These are phyloP conservation scores for Fraxinus sp. DNA, from an alignment of 305 asterid species.

Conservation along the genomic window DNA sequence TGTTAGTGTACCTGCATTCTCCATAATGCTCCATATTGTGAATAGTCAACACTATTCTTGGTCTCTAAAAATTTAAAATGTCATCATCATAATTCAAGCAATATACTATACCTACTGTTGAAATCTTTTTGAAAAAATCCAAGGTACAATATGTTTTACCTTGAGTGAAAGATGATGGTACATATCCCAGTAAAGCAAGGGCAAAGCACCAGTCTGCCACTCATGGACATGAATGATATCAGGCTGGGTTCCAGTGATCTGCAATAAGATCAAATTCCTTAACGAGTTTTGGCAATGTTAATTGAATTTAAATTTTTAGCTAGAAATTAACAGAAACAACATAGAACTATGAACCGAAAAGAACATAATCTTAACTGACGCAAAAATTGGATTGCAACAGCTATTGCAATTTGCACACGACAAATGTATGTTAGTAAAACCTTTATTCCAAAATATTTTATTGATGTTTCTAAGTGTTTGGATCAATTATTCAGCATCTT, in stretches of 20 bases:
- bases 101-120: not conserved
- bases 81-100: conserved; percentile 19
- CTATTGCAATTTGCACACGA: not conserved
- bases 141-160: conserved; percentile 34
- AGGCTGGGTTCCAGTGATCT: conserved; percentile 73
- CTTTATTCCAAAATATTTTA: not conserved
- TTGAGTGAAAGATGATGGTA: conserved; percentile 72
- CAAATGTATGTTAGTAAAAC: not conserved
- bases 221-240: conserved; percentile 84
- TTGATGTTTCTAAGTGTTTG: not conserved
- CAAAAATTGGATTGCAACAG: not conserved
- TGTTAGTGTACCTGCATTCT: conserved; percentile 68
- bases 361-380: not conserved
- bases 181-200: conserved; percentile 92
- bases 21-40: conserved; percentile 96
- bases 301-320: not conserved
- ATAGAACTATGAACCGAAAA: not conserved
- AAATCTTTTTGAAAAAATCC: not conserved
- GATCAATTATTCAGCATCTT: not conserved
- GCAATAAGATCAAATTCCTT: conserved; percentile 25
- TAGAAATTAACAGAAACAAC: not conserved
- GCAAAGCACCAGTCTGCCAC: conserved; percentile 81
- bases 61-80: conserved; percentile 50
- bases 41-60: conserved; percentile 73
- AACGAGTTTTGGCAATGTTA: conserved; percentile 6